phyloP scores from a whole-genome alignment of 352 stramenopile genomes.

The Phytophthora agathidicida region DNA sequence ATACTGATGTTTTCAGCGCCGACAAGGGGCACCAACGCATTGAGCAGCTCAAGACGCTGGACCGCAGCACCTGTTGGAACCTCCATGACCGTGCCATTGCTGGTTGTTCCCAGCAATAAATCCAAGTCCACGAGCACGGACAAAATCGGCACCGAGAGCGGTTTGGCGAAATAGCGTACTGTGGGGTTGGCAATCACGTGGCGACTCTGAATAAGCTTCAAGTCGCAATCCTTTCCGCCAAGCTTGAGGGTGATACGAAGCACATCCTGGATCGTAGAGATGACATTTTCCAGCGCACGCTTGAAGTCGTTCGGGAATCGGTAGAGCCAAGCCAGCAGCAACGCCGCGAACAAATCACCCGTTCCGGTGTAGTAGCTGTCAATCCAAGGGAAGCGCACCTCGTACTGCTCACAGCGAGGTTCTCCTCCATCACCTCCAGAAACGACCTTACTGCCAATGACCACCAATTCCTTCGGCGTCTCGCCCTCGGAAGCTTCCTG shows the following conservation, averaged over 20 bases:
- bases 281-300: conserved; percentile 70
- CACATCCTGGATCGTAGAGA: conserved; percentile 85
- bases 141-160: conserved; percentile 36
- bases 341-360: conserved; percentile 80
- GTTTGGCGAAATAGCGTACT: conserved; percentile 53
- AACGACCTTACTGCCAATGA: conserved; percentile 70
- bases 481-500: conserved; percentile 39
- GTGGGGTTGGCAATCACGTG: conserved; percentile 68
- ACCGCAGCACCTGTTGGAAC: conserved; percentile 21
- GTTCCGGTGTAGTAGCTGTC: conserved; percentile 88
- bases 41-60: conserved; percentile 20
- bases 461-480: conserved; percentile 53
- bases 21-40: conserved; percentile 22
- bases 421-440: conserved; percentile 7
- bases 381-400: conserved; percentile 80
- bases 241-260: conserved; percentile 68
- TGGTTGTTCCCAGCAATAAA: conserved; percentile 23
- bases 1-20: conserved; percentile 32
- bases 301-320: conserved; percentile 69
- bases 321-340: conserved; percentile 84
- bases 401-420: conserved; percentile 67
- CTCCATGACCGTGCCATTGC: conserved; percentile 14
- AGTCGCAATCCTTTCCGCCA: conserved; percentile 72
- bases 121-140: conserved; percentile 40
- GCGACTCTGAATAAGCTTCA: conserved; percentile 86